These are phyloP conservation scores for Dysphania ambrosioides DNA, from an alignment of 148 eudicot genomes.

Conservation along the genomic window DNA sequence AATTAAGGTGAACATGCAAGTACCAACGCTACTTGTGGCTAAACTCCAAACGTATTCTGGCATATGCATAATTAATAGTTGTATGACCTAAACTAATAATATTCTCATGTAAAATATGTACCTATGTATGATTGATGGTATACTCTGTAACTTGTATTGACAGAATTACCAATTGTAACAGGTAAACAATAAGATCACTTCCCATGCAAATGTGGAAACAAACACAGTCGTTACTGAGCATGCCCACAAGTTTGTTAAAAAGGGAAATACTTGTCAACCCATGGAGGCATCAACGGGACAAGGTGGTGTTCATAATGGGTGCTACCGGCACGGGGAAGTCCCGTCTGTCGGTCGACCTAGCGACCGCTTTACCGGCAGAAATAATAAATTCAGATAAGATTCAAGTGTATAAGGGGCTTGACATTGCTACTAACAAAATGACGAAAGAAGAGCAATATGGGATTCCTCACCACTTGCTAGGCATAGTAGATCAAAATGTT, in stretches of 20 bases:
- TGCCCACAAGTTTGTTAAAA: constrained; percentile 27
- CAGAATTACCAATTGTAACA: no score
- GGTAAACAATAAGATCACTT: constrained; percentile 33
- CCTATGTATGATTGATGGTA: no score
- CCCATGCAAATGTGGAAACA: constrained; percentile 44
- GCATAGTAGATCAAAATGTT: constrained; percentile 39
- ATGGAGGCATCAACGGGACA: constrained; percentile 41
- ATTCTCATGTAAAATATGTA: no score
- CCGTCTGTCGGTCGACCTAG: constrained; percentile 69
- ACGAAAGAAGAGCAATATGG: constrained; percentile 57
- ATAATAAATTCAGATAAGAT: constrained; percentile 82
- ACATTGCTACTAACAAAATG: constrained; percentile 71
- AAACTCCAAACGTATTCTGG: no score
- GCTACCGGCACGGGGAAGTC: constrained; percentile 92
- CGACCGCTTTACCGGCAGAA: constrained; percentile 55
- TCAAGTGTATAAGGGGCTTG: constrained; percentile 68
- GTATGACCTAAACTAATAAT: no score
- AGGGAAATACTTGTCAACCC: constrained; percentile 29
- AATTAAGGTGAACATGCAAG: no score
- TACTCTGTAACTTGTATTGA: no score
- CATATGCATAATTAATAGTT: no score
- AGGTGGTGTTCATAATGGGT: constrained; percentile 76
- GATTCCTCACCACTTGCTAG: constrained; percentile 73
- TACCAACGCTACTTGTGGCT: no score
- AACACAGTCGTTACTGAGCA: constrained; percentile 35